Conservation (phyloP, 148 eudicot species). For the Talinum fruticosum region DNA sequence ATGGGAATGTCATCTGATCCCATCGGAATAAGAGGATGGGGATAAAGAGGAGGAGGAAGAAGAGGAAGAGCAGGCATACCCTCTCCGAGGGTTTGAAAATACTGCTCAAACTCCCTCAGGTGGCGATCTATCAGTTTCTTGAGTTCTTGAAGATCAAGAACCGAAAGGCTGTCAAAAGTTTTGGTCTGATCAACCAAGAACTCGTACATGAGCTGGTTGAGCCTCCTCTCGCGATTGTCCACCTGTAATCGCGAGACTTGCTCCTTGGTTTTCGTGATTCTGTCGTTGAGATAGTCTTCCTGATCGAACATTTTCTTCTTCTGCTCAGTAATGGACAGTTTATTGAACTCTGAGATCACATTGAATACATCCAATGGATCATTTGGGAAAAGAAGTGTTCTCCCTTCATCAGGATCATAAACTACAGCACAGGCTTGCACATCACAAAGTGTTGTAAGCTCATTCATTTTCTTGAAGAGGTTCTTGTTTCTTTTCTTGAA, state of each 20-base stretch:
- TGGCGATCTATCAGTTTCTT: neutral
- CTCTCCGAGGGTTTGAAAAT: neutral
- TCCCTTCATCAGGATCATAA: neutral
- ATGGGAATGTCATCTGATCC: neutral
- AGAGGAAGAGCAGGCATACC: neutral
- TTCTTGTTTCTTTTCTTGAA: neutral
- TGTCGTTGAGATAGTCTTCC: neutral
- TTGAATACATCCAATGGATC: neutral
- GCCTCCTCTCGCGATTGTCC: neutral
- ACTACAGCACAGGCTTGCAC: neutral
- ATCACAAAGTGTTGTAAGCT: neutral
- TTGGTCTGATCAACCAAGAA: conserved; percentile 1
- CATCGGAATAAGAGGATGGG: neutral
- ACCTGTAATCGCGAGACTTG: neutral
- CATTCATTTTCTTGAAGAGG: neutral
- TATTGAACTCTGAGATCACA: neutral
- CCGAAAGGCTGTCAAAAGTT: neutral
- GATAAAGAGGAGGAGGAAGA: neutral
- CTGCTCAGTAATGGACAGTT: neutral
- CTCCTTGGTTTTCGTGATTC: neutral
- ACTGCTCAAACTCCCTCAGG: neutral
- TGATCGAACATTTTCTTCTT: neutral
- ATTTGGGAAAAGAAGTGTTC: neutral
- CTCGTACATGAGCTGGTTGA: neutral
- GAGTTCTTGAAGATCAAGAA: neutral